phyloP scores from a whole-genome alignment of 2,329 filamentous ascomycete species.

The Xylaria arbuscula region DNA sequence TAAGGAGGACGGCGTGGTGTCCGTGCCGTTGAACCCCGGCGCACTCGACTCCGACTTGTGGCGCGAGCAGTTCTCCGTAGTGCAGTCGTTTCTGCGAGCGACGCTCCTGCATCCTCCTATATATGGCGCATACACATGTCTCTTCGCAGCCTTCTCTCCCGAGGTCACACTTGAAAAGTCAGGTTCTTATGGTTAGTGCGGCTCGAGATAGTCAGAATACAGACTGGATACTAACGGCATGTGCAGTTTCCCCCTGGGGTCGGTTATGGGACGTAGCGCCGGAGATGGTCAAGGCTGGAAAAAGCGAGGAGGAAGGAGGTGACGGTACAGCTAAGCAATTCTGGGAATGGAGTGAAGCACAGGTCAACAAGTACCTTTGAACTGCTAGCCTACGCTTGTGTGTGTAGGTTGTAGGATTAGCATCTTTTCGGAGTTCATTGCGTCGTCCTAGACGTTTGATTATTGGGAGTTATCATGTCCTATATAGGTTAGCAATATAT shows the following conservation, averaged over 20 bases:
- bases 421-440: not conserved
- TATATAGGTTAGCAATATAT: not conserved
- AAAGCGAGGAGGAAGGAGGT: conserved; percentile 19
- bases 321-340: conserved; percentile 33
- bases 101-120: conserved; percentile 30
- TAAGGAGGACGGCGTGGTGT: conserved; percentile 35
- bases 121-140: conserved; percentile 33
- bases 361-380: conserved; percentile 24
- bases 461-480: not conserved
- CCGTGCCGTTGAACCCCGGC: conserved; percentile 37
- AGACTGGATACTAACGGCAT: not conserved
- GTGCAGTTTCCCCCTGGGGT: conserved; percentile 34
- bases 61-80: conserved; percentile 24
- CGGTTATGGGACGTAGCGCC: conserved; percentile 24
- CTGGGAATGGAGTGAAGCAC: conserved; percentile 34
- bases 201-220: not conserved
- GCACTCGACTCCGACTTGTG: conserved; percentile 34
- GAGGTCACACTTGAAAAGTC: conserved; percentile 33
- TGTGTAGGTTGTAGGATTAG: not conserved
- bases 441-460: not conserved
- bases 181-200: conserved; percentile 26
- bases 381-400: not conserved
- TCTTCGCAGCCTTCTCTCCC: conserved; percentile 32
- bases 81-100: conserved; percentile 17
- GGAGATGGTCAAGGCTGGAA: conserved; percentile 25